Conservation (phyloP, 306 rosid species). For the Castanea crenata region DNA sequence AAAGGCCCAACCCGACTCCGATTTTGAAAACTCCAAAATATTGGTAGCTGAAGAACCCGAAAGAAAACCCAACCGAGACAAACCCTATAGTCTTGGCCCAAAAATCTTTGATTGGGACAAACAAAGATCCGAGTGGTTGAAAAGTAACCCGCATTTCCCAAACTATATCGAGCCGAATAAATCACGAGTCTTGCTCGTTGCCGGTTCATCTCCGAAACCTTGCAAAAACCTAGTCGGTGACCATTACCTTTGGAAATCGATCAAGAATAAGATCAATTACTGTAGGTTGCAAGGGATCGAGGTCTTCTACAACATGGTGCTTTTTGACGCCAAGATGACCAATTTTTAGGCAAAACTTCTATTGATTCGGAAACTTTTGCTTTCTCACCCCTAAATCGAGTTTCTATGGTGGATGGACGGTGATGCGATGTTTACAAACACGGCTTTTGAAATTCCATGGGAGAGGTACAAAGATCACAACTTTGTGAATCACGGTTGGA, state of each 20-base stretch:
- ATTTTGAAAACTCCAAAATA: slow-evolving; percentile 27
- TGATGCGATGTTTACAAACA: slow-evolving; percentile 93
- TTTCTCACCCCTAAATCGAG: slow-evolving; percentile 80
- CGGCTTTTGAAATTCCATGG: slow-evolving; percentile 90
- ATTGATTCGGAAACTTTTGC: slow-evolving; percentile 59
- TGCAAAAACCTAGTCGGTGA: slow-evolving; percentile 90
- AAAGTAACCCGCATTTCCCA: slow-evolving; percentile 55
- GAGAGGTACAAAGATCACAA: slow-evolving; percentile 66
- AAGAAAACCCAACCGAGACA: slow-evolving; percentile 33
- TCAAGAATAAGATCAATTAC: slow-evolving; percentile 89
- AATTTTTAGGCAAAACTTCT: slow-evolving; percentile 94
- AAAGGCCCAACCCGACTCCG: slow-evolving; percentile 35
- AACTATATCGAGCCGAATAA: slow-evolving; percentile 62
- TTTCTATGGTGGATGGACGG: slow-evolving; percentile 96
- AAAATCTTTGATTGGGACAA: slow-evolving; percentile 75
- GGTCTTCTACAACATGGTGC: slow-evolving; percentile 75
- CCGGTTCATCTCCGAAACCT: slow-evolving; percentile 89
- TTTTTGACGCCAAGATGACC: slow-evolving; percentile 80
- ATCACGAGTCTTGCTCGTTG: slow-evolving; percentile 76
- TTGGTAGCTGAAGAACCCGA: slow-evolving; percentile 40
- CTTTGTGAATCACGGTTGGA: slow-evolving; percentile 79
- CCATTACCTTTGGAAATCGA: slow-evolving; percentile 67
- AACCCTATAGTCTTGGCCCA: slow-evolving; percentile 68
- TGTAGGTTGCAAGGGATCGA: slow-evolving; percentile 81
- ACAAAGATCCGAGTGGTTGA: slow-evolving; percentile 62